Conservation (phyloP, 805 yeast genomes). For the Priceomyces fermenticarens region DNA sequence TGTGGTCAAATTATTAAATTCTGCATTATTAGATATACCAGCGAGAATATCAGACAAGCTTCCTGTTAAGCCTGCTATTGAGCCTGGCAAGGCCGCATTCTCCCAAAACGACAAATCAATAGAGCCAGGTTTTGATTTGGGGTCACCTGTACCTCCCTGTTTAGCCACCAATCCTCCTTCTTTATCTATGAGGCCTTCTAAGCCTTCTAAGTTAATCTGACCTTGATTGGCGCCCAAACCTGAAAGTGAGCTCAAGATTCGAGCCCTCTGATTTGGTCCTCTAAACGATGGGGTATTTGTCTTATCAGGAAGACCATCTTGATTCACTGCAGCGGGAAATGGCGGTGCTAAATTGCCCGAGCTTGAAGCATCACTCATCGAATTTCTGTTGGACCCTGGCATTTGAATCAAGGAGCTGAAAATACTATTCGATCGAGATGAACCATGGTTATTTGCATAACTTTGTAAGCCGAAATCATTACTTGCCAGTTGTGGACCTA, state of each 20-base stretch:
- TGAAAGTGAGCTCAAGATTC: conserved; percentile 20
- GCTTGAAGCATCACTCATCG: conserved; percentile 24
- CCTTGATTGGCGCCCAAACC: conserved; percentile 11
- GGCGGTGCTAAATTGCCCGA: conserved; percentile 1
- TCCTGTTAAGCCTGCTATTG: conserved; percentile 28
- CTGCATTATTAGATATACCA: conserved; percentile 34
- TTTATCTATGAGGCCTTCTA: conserved; percentile 30
- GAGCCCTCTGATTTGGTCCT: conserved; percentile 7
- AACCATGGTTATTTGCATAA: conserved; percentile 14
- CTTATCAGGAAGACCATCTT: conserved; percentile 1
- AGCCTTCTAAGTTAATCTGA: conserved; percentile 25
- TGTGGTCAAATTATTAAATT: conserved; percentile 35
- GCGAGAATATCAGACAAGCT: conserved; percentile 32
- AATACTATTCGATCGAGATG: conserved; percentile 36
- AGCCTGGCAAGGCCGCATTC: conserved; percentile 20
- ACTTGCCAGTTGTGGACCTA: conserved; percentile 14
- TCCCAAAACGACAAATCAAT: conserved; percentile 30
- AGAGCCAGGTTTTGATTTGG: conserved; percentile 24
- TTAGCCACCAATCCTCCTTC: conserved; percentile 32
- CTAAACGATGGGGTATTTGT: conserved; percentile 2
- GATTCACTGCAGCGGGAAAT: conserved; percentile 1
- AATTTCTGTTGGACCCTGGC: conserved; percentile 33
- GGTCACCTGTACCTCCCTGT: conserved; percentile 14
- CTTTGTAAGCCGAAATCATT: conserved; percentile 5
- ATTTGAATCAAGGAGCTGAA: conserved; percentile 38